Conservation (phyloP, 2,329 filamentous ascomycete species). For the Daldinia eschscholtzii region DNA sequence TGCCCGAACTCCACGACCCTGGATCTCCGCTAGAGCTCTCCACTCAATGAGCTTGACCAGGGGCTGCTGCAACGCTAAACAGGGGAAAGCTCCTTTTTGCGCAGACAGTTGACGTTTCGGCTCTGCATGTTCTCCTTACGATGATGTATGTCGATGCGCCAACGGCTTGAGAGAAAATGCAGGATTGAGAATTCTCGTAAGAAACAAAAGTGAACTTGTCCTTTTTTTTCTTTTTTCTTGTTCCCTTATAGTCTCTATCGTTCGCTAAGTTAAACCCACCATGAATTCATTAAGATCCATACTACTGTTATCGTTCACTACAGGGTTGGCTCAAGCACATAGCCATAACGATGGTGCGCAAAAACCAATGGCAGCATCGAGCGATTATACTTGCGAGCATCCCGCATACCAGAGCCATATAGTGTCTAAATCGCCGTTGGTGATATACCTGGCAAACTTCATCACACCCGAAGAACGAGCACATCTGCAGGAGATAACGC, state of each 20-base stretch:
- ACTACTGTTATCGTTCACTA: conserved; percentile 39
- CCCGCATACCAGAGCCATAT: conserved; percentile 52
- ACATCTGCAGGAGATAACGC: conserved; percentile 55
- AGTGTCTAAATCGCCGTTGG: conserved; percentile 55
- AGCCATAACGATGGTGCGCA: conserved; percentile 43
- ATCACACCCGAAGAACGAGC: conserved; percentile 53
- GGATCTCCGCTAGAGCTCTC: conserved; percentile 39
- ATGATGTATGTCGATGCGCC: conserved; percentile 10
- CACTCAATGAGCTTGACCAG: conserved; percentile 30
- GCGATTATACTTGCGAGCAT: conserved; percentile 50
- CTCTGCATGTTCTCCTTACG: conserved; percentile 38
- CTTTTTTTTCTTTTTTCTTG: conserved; percentile 17
- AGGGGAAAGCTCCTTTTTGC: conserved; percentile 36
- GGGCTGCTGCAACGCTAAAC: conserved; percentile 33
- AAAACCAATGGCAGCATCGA: conserved; percentile 39
- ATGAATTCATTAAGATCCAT: conserved; percentile 44
- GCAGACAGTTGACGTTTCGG: conserved; percentile 48
- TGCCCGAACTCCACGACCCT: conserved; percentile 35
- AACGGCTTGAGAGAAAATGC: neutral
- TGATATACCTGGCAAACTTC: conserved; percentile 57
- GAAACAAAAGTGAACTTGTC: neutral
- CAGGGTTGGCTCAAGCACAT: conserved; percentile 41
- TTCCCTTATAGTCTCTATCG: neutral
- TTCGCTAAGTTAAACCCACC: conserved; percentile 1
- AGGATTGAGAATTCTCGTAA: neutral